Percentiles rank a stretch among this genome's conserved stretches.
Conservation (phyloP, 257 asterid species). For the Pogostemon cablin region DNA sequence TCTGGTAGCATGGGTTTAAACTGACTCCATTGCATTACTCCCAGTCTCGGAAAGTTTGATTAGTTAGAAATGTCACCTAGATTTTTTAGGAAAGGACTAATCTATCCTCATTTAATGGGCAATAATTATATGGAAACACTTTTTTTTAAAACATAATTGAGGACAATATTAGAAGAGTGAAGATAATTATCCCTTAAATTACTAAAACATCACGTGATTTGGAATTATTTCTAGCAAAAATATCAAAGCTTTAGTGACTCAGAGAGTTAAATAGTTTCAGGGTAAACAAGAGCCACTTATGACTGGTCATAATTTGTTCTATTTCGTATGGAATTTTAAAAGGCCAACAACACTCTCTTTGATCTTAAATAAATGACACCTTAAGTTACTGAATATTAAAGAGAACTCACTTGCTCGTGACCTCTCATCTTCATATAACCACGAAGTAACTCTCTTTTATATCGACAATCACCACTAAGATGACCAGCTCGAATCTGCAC, state of each 20-base stretch:
- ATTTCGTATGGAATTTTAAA: neutral
- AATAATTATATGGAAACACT: no score
- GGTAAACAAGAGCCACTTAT: slow-evolving; percentile 8
- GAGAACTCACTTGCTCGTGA: slow-evolving; percentile 70
- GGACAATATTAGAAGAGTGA: no score
- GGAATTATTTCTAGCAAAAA: no score
- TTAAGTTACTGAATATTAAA: neutral
- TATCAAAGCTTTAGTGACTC: no score
- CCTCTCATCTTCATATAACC: slow-evolving; percentile 70
- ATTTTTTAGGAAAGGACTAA: no score
- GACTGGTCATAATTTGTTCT: neutral
- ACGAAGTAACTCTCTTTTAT: slow-evolving; percentile 80
- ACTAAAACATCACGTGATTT: no score
- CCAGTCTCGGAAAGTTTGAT: no score
- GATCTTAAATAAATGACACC: neutral
- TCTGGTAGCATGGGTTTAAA: neutral
- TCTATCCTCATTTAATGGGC: no score
- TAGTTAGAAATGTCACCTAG: no score
- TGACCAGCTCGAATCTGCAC: slow-evolving; percentile 85
- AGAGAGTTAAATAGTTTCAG: neutral
- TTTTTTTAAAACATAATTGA: no score
- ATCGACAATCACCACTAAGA: slow-evolving; percentile 96
- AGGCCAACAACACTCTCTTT: neutral
- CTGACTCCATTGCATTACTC: no score
- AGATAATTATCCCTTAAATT: no score